Percentiles rank a stretch among this genome's conserved stretches.
phyloP scores from a whole-genome alignment of 2,329 filamentous ascomycete species.

The Lachnellula arida region DNA sequence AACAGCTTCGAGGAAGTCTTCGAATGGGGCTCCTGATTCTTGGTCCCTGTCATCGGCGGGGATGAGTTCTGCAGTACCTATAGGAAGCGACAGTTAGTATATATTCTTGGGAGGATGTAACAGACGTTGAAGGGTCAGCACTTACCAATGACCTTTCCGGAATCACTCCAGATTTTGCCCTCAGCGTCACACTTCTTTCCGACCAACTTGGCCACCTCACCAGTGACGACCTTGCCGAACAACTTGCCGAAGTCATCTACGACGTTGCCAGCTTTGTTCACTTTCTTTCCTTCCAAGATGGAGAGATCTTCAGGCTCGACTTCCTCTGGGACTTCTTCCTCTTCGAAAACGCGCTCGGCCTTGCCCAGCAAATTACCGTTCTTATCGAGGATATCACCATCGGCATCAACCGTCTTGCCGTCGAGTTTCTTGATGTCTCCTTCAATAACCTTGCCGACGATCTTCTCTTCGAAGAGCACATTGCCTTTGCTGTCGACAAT shows the following conservation, averaged over 20 bases:
- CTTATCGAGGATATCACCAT: conserved; percentile 76
- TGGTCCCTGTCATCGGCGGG: conserved; percentile 50
- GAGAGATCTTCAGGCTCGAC: conserved; percentile 39
- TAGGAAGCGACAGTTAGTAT: not conserved
- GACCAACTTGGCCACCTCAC: conserved; percentile 57
- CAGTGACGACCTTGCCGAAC: conserved; percentile 59
- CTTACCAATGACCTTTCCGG: conserved; percentile 53
- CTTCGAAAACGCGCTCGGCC: conserved; percentile 31
- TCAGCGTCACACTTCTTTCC: conserved; percentile 61
- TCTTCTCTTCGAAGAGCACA: conserved; percentile 46
- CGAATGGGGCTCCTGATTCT: conserved; percentile 47
- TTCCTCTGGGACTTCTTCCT: conserved; percentile 27
- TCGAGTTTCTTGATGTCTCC: conserved; percentile 60
- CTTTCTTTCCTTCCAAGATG: conserved; percentile 47
- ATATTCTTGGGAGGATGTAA: too few relatives aligned
- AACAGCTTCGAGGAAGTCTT: conserved; percentile 51
- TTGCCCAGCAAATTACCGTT: conserved; percentile 53
- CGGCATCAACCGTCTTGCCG: conserved; percentile 69
- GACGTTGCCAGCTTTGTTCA: conserved; percentile 57
- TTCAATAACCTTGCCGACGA: conserved; percentile 55
- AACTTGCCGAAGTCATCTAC: conserved; percentile 49
- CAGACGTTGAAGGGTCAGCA: not conserved
- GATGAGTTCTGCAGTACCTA: conserved; percentile 60
- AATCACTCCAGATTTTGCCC: conserved; percentile 67
- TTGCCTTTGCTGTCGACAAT: conserved; percentile 49